phyloP scores from a whole-genome alignment of 2,329 filamentous ascomycete genomes.

The Chrysoporthe puriensis region DNA sequence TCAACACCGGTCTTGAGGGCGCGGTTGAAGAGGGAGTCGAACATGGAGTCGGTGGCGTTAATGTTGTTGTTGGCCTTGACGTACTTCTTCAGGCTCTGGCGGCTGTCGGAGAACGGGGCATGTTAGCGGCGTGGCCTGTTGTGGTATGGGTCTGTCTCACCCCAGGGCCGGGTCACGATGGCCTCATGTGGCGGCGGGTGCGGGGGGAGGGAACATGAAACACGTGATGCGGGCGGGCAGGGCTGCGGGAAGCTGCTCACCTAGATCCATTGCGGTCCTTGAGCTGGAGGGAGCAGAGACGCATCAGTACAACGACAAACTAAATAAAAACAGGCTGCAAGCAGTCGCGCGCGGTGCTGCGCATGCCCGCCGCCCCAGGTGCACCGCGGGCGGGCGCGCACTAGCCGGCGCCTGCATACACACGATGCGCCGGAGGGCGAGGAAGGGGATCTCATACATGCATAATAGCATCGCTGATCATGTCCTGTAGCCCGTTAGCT shows the following conservation, averaged over 20 bases:
- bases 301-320: conserved; percentile 42
- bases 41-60: conserved; percentile 55
- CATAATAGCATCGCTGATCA: conserved; percentile 66
- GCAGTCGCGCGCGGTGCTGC: neutral
- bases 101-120: conserved; percentile 40
- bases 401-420: conserved; percentile 26
- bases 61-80: conserved; percentile 59
- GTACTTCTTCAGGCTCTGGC: conserved; percentile 65
- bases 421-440: conserved; percentile 44
- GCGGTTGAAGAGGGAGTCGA: conserved; percentile 80
- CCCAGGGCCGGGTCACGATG: conserved; percentile 25
- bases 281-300: conserved; percentile 49
- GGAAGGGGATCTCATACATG: conserved; percentile 53
- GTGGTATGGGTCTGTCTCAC: conserved; percentile 12
- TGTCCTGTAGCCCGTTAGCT: conserved; percentile 55
- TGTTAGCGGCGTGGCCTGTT: conserved; percentile 36
- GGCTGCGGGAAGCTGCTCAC: conserved; percentile 35
- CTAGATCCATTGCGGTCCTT: conserved; percentile 66
- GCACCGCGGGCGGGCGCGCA: conserved; percentile 8
- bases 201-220: conserved; percentile 25
- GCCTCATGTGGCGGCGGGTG: conserved; percentile 27
- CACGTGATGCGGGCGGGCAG: conserved; percentile 27
- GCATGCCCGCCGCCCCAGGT: neutral
- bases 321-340: conserved; percentile 10
- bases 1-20: conserved; percentile 82